Percentiles rank a stretch among this genome's conserved stretches.
Conservation (phyloP, 495 filamentous ascomycete species). For the Hypomontagnella monticulosa region DNA sequence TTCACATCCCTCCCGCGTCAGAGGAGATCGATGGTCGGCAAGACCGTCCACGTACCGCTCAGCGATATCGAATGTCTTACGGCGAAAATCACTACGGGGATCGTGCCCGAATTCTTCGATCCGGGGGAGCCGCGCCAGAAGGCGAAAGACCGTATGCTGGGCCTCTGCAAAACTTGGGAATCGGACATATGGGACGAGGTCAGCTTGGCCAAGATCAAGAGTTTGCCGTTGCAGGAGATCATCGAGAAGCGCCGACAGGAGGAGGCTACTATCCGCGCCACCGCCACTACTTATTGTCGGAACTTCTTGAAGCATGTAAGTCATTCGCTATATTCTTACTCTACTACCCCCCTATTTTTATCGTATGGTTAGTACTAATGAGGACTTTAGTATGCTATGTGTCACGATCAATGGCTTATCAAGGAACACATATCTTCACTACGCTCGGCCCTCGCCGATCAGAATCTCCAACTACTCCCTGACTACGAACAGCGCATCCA, state of each 20-base stretch:
- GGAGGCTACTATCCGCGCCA: conserved; percentile 64
- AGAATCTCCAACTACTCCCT: conserved; percentile 95
- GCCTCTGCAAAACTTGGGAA: conserved; percentile 74
- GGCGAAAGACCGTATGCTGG: conserved; percentile 68
- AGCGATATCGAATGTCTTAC: conserved; percentile 85
- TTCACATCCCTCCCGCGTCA: conserved; percentile 68
- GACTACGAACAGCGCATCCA: conserved; percentile 96
- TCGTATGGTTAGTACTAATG: conserved; percentile 10
- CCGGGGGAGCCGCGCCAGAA: conserved; percentile 52
- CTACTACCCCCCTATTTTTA: neutral
- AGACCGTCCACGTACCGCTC: conserved; percentile 70
- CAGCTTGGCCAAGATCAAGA: conserved; percentile 81
- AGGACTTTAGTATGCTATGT: conserved; percentile 77
- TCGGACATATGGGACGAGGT: conserved; percentile 82
- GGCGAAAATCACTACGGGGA: conserved; percentile 71
- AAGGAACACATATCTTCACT: conserved; percentile 88
- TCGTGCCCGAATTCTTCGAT: conserved; percentile 62
- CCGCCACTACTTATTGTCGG: conserved; percentile 71
- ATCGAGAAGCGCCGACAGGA: conserved; percentile 72
- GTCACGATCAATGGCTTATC: conserved; percentile 93
- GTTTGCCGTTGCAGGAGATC: conserved; percentile 76
- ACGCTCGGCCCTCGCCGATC: conserved; percentile 89
- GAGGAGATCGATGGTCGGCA: conserved; percentile 69
- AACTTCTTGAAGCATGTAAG: conserved; percentile 87
- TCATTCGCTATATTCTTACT: conserved; percentile 18